phyloP scores from a whole-genome alignment of 306 rosid genomes.

The Cicer judaicum region DNA sequence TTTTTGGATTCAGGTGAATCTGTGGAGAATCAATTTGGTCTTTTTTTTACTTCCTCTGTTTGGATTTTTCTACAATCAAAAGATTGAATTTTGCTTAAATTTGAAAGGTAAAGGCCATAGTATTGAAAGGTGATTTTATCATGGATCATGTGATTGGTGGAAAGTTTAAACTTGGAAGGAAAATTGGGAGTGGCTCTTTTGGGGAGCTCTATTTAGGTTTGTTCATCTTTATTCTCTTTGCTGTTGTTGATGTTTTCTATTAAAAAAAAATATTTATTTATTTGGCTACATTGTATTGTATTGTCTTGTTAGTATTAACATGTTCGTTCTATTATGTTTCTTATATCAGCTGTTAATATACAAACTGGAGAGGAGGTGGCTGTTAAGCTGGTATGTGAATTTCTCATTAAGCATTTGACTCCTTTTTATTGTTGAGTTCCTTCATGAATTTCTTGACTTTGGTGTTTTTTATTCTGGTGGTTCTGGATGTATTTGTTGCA shows the following conservation, averaged over 20 bases:
- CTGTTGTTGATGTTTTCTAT: neutral
- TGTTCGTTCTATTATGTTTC: slow-evolving; percentile 33
- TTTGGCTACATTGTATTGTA: slow-evolving; percentile 25
- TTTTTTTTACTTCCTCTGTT: slow-evolving; percentile 33
- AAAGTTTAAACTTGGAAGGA: slow-evolving; percentile 93
- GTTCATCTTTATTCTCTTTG: slow-evolving; percentile 6
- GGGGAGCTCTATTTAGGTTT: slow-evolving; percentile 96
- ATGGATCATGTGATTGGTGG: slow-evolving; percentile 97
- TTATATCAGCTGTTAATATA: slow-evolving; percentile 74
- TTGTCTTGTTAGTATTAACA: slow-evolving; percentile 22
- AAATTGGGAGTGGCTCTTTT: slow-evolving; percentile 99
- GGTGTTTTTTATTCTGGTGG: slow-evolving; percentile 1
- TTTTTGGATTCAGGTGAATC: slow-evolving; percentile 46
- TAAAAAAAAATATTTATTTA: neutral
- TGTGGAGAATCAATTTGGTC: slow-evolving; percentile 42
- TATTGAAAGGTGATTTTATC: slow-evolving; percentile 47
- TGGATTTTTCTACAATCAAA: slow-evolving; percentile 52
- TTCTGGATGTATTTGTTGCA: neutral
- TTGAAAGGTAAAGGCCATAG: slow-evolving; percentile 9
- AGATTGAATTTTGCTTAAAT: slow-evolving; percentile 54
- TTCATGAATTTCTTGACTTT: slow-evolving; percentile 11
- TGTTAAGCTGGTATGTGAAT: slow-evolving; percentile 88
- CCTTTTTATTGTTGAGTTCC: slow-evolving; percentile 13
- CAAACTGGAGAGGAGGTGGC: slow-evolving; percentile 99
- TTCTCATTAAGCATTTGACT: neutral